Percentiles rank a stretch among this genome's conserved stretches.
phyloP scores from a whole-genome alignment of 176 grass and related monocot genomes.

The Bromus sterilis region DNA sequence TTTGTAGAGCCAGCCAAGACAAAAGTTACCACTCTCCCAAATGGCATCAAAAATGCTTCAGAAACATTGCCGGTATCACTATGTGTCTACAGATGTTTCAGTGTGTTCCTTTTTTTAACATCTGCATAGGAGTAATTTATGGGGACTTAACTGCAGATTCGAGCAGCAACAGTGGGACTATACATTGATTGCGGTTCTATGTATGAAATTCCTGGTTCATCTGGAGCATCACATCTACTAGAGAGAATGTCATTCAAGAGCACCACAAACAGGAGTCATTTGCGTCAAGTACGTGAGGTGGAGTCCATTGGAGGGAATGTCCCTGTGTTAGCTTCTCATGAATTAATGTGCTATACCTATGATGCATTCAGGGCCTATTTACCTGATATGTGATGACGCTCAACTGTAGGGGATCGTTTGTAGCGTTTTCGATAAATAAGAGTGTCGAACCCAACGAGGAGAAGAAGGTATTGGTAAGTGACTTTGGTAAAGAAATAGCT shows the following conservation, averaged over 20 bases:
- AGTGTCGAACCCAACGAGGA: too few relatives aligned
- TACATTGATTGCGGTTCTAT: constrained; percentile 84
- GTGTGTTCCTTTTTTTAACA: not conserved
- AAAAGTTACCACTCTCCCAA: constrained; percentile 66
- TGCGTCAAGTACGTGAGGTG: constrained; percentile 64
- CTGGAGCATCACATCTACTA: constrained; percentile 62
- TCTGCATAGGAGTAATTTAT: not conserved
- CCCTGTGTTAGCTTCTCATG: constrained; percentile 49
- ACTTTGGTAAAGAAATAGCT: too few relatives aligned
- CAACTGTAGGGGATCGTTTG: too few relatives aligned
- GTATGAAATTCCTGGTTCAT: constrained; percentile 50
- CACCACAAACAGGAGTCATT: constrained; percentile 67
- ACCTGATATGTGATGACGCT: constrained; percentile 67
- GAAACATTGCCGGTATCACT: constrained; percentile 40
- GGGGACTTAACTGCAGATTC: constrained; percentile 40
- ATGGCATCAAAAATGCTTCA: constrained; percentile 62
- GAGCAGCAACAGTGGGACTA: constrained; percentile 55
- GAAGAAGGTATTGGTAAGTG: too few relatives aligned
- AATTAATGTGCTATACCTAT: constrained; percentile 81
- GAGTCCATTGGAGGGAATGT: constrained; percentile 76
- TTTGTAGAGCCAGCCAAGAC: constrained; percentile 51
- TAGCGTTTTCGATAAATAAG: too few relatives aligned
- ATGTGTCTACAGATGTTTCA: not conserved
- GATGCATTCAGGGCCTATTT: constrained; percentile 64
- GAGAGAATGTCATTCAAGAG: constrained; percentile 78